Evolutionary conservation across 148 eudicot species (phyloP), one percentile per base, ranked within the genome.

Genomic region (Beta vulgaris): DNA sequence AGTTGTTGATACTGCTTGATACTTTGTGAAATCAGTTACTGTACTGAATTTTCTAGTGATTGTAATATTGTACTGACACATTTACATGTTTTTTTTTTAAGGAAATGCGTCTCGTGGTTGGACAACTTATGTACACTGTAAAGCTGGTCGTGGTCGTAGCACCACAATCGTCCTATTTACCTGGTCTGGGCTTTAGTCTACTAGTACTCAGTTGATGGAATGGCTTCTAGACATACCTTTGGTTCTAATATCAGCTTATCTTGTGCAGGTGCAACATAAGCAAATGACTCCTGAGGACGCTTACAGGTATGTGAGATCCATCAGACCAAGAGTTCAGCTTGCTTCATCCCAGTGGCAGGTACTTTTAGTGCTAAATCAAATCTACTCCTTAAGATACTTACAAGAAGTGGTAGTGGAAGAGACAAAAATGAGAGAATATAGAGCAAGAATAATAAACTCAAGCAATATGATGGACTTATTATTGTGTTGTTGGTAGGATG

Each of bases 81-180:
- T 40, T 60, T 43, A 23, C 18, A n/a, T n/a, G n/a, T 72, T 57
- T 66, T 43, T 12, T 23, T 75, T 75, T 34, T 28, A 76, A 93
- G 93, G 73, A 64, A 93, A 93, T 71, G 91, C 98, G 58, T 84
- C 79, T 57, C 62, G 69, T 28, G 89, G 89, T 15, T 83, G 73
- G 81, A 72, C 86, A 57, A 93, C 98, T n/a, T 93, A 93, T 75
- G 95, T 93, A 13, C 98, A 93, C 75, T 93, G 97, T 74, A 93
- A 93, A 85, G 98, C 98, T 80, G 97, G 98, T 67, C 88, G 98
- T 37, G 98, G 98, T 39, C 98, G 98, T 31, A 93, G 98, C 85
- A 93, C 98, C 43, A 93, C 98, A 44, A 82, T 93, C 25, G 97
- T 93, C 65, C 25, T 93, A 12, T 93, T 72, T 93, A 93, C 73